Base-by-base conservation (phyloP, 2,329 filamentous ascomycete species). In the Xylaria sp. region DNA sequence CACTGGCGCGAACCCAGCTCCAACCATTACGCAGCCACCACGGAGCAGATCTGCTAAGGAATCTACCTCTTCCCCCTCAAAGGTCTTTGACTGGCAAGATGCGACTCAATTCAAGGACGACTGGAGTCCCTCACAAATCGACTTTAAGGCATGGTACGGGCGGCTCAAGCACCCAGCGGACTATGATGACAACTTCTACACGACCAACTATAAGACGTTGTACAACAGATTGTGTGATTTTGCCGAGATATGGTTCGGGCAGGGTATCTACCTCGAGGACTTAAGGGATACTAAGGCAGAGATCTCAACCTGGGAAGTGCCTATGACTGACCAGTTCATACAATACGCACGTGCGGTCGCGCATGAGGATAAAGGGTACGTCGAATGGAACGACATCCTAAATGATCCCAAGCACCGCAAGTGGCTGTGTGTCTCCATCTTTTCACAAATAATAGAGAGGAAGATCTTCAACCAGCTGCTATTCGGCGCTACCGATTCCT, bases 401-500 rank as follows among this genome's bases (percentile, higher is more conserved):
- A 67, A 68, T 23, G 71, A 78, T 42, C 69, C 70, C 5, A 5
- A 9, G 11, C 74, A 78, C 59, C 76, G 81, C 15, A 75, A 74
- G 64, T 80, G 74, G 71, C 71, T 83, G 26, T 74, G 80, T 17
- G 74, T 76, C 59, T 80, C 79, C 1, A 72, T 84, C 7, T 57
- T 84, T 10, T 75, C 75, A 3, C 80, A 80, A 73, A 72, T 81
- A 48, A 73, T 84, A 59, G 77, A 83, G 68, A 78, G 76, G 68
- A 75, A 76, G 20, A 79, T 83, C 33, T 81, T 81, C 64, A 76
- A 77, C 44, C 75, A 78, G 46, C 72, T 83, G 48, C 70, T 84
- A 0, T 83, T 83, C 66, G 82, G 83, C 36, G 81, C 78, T 4
- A 71, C 68, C 1, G n/a, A 73, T 4, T 2, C n/a, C 1, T 74